A percentile compares a stretch with the other conserved stretches of the same genome.
Conservation (phyloP, 306 rosid genomes). For the Vigna trinervia region DNA sequence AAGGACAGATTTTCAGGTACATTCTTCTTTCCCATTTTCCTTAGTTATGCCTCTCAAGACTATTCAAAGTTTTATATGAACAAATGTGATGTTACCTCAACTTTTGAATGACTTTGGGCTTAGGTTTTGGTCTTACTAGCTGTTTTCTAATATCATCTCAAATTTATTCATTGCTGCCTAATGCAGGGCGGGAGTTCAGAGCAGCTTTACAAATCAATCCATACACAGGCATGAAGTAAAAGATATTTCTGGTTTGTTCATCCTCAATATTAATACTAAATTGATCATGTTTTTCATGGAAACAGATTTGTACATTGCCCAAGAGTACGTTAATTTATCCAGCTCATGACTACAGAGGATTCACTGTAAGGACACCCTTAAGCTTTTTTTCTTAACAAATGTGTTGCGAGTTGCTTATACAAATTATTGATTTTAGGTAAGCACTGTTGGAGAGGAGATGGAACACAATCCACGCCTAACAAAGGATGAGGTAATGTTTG, state of each 20-base stretch:
- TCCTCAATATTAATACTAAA: constrained; percentile 18
- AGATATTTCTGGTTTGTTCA: constrained; percentile 26
- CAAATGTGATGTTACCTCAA: not conserved
- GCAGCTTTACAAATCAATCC: constrained; percentile 85
- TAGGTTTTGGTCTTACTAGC: not conserved
- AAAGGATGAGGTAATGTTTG: constrained; percentile 72
- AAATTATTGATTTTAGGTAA: constrained; percentile 63
- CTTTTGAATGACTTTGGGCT: constrained; percentile 13
- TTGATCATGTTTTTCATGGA: constrained; percentile 34
- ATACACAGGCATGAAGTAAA: constrained; percentile 82
- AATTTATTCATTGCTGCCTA: constrained; percentile 28
- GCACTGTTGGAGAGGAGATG: constrained; percentile 85
- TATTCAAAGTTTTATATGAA: constrained; percentile 29
- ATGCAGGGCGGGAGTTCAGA: constrained; percentile 95
- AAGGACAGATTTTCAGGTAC: constrained; percentile 97
- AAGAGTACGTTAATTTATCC: constrained; percentile 80
- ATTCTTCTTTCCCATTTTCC: constrained; percentile 10
- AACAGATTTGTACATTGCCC: constrained; percentile 84
- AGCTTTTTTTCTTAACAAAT: constrained; percentile 22
- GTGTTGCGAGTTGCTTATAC: constrained; percentile 45
- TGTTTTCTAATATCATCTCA: constrained; percentile 19
- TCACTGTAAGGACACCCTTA: constrained; percentile 60
- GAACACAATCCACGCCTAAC: constrained; percentile 78
- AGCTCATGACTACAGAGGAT: constrained; percentile 96
- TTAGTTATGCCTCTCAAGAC: constrained; percentile 25